Evolutionary conservation across 2,329 filamentous ascomycete species (phyloP).

Genomic region (Xylariales sp.): DNA sequence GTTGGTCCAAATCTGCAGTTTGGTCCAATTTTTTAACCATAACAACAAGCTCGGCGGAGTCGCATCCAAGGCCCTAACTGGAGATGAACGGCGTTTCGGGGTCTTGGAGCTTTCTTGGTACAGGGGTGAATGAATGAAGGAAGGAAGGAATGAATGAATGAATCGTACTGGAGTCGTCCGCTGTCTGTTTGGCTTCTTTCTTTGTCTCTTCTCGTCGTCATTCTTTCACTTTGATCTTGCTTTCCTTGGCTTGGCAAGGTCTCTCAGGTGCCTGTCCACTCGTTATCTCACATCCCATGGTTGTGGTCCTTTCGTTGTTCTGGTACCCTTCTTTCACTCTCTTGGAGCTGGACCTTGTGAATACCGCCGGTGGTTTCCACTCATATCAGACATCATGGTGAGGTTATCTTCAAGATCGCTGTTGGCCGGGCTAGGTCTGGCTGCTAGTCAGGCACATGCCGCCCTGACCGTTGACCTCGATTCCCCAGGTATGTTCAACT

Average conservation of each 20-base stretch:
- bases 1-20: background rate
- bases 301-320: background rate
- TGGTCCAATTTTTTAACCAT: slow-evolving; percentile 7
- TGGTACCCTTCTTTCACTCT: background rate
- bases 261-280: background rate
- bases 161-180: background rate
- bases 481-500: slow-evolving; percentile 22
- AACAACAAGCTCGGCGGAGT: slow-evolving; percentile 5
- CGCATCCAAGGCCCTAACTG: background rate
- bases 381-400: slow-evolving; percentile 18
- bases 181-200: slow-evolving; percentile 1
- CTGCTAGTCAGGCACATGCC: slow-evolving; percentile 16
- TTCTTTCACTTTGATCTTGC: background rate
- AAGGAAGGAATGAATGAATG: background rate
- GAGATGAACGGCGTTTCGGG: background rate
- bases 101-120: background rate
- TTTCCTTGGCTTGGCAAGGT: background rate
- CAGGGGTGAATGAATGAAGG: background rate
- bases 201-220: background rate
- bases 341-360: background rate
- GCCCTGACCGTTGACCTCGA: slow-evolving; percentile 25
- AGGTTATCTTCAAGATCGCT: slow-evolving; percentile 16
- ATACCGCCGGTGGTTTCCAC: background rate
- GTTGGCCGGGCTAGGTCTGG: slow-evolving; percentile 22
- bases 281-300: background rate